These are phyloP conservation scores for Taphrina sp. DNA, from an alignment of 1,139 yeast species.

Conservation along the genomic window DNA sequence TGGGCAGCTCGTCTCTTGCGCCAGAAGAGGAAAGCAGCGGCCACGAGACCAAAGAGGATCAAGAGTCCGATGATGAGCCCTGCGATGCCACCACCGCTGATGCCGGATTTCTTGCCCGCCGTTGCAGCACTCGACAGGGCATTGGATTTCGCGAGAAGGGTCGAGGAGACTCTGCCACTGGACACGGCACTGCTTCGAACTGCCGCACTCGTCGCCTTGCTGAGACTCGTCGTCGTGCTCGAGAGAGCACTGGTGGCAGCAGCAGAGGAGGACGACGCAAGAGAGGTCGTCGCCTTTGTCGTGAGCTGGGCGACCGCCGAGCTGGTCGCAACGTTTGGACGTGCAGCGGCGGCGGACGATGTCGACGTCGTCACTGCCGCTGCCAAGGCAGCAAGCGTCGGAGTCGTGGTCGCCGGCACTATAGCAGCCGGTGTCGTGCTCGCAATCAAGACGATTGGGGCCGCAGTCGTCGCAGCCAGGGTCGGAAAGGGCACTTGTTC, in stretches of 20 bases:
- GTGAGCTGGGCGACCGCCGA: too few relatives aligned
- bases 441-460: not conserved
- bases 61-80: slow-evolving; percentile 28
- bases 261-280: not conserved
- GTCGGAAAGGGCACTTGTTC: slow-evolving; percentile 14
- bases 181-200: not conserved
- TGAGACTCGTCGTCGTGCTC: not conserved
- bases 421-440: not conserved
- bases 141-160: slow-evolving; percentile 1
- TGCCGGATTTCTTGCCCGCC: slow-evolving; percentile 4
- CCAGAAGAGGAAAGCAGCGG: slow-evolving; percentile 15
- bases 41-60: slow-evolving; percentile 13
- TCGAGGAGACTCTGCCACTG: slow-evolving; percentile 6
- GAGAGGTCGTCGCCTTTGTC: not conserved
- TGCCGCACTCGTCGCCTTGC: not conserved
- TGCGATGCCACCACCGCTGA: slow-evolving; percentile 27
- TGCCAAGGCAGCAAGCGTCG: not conserved
- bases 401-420: not conserved
- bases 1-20: slow-evolving; percentile 16
- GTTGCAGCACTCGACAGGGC: slow-evolving; percentile 3
- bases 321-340: not conserved
- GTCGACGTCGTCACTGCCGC: not conserved
- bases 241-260: not conserved
- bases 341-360: not conserved
- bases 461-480: slow-evolving; percentile 3